Evolutionary conservation across 2,329 filamentous ascomycete genomes (phyloP).

Genomic region (Stachybotrys chlorohalonatus): DNA sequence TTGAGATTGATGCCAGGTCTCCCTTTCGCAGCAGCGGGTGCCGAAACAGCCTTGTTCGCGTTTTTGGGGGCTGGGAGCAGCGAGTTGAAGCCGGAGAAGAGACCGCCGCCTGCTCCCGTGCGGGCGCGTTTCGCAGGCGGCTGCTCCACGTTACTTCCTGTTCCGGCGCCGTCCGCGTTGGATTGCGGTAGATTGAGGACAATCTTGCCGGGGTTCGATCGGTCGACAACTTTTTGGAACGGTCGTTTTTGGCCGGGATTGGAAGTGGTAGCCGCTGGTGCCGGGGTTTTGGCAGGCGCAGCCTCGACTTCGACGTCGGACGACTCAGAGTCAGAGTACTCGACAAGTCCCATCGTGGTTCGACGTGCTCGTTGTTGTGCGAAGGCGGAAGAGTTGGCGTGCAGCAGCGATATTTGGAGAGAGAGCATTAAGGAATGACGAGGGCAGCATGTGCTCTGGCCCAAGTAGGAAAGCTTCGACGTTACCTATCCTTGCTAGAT

Average conservation of each 20-base stretch:
- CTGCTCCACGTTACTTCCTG: slow-evolving; percentile 9
- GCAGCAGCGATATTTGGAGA: no score
- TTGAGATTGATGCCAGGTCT: slow-evolving; percentile 54
- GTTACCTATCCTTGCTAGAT: no score
- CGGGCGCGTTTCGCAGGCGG: slow-evolving; percentile 58
- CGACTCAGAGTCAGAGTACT: slow-evolving; percentile 79
- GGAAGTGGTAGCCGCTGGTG: slow-evolving; percentile 19
- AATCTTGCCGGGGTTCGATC: slow-evolving; percentile 75
- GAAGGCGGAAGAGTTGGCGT: no score
- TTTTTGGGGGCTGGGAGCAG: slow-evolving; percentile 79
- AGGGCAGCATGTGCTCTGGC: no score
- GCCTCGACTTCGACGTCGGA: slow-evolving; percentile 48
- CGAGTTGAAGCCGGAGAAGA: slow-evolving; percentile 76
- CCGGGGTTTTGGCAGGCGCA: slow-evolving; percentile 16
- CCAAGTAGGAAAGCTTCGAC: no score
- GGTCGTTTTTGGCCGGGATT: slow-evolving; percentile 41
- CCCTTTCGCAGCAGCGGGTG: slow-evolving; percentile 18
- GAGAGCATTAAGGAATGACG: no score
- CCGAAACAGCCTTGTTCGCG: slow-evolving; percentile 21
- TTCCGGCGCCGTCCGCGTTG: slow-evolving; percentile 27
- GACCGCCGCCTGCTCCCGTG: slow-evolving; percentile 39
- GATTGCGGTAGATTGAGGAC: slow-evolving; percentile 63
- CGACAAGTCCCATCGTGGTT: slow-evolving; percentile 61
- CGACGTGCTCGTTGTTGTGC: neutral
- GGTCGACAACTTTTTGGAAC: slow-evolving; percentile 74